Percentiles rank a stretch among this genome's conserved stretches.
Evolutionary conservation across 1,139 yeast genomes (phyloP).

Genomic region (Lodderomyces oxycetoniae): DNA sequence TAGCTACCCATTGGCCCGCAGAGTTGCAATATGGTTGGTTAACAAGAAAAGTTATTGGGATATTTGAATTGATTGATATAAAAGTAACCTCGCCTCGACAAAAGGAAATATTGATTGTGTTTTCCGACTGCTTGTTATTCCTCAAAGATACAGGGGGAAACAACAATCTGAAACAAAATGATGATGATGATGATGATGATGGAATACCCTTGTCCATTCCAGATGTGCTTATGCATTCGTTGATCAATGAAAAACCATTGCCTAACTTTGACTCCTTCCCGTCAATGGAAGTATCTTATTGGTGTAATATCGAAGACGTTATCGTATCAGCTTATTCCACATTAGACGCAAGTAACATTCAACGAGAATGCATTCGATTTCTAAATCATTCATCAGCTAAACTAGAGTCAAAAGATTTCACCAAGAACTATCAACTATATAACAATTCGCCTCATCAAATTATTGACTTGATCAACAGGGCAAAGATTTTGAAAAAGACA

Average conservation of each 20-base stretch:
- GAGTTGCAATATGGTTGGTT: constrained; percentile 89
- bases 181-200: constrained; percentile 14
- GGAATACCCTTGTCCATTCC: constrained; percentile 59
- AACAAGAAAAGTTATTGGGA: constrained; percentile 76
- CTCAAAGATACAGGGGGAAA: constrained; percentile 41
- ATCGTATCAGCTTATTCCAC: constrained; percentile 43
- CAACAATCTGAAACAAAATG: constrained; percentile 19
- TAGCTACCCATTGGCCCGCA: constrained; percentile 83
- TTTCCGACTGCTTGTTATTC: constrained; percentile 74
- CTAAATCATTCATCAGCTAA: constrained; percentile 17
- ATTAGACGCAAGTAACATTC: constrained; percentile 14
- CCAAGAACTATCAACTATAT: constrained; percentile 7
- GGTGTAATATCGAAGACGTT: constrained; percentile 62
- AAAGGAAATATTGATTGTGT: constrained; percentile 61
- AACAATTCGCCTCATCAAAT: constrained; percentile 24
- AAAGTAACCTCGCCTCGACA: constrained; percentile 25
- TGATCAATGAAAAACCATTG: constrained; percentile 80
- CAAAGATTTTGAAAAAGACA: constrained; percentile 70
- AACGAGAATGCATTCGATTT: constrained; percentile 25
- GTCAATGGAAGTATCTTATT: constrained; percentile 58
- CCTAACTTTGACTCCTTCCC: constrained; percentile 54
- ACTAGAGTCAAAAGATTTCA: constrained; percentile 11
- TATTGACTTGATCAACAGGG: constrained; percentile 66
- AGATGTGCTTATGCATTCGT: constrained; percentile 83
- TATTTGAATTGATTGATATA: constrained; percentile 51